Evolutionary conservation across 257 asterid species (phyloP), one percentile per base, ranked within the genome.

Genomic region (Plectranthus barbatus): DNA sequence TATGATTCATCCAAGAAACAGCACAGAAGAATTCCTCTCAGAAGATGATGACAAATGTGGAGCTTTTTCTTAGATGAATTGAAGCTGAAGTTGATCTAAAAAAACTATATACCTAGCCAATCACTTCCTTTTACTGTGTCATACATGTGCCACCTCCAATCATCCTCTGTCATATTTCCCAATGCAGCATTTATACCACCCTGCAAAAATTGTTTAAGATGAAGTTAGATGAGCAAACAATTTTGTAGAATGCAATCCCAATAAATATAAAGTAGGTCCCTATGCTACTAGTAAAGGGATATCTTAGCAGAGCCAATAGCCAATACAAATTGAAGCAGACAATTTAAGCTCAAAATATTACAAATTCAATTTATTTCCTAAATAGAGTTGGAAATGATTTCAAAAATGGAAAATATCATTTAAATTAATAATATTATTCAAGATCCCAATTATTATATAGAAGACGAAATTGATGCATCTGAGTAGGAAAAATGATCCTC

Each of bases 121-220:
- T 92, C 99, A 31, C 95, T 89, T 78, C 99, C 99, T 71, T 92
- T 92, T 33, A 92, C 99, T 14, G 97, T 92, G 68, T 89, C 99
- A 72, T 92, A 92, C 99, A 92, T 89, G 81, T 89, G 97, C 99
- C 99, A 92, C 80, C 99, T 83, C 99, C 99, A 92, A 76, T 92
- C 97, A 76, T 92, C 99, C 80, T 92, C 97, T 1, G 88, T 37
- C 99, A 92, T 92, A 75, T 92, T 92, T 72, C 99, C 97, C 62
- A 92, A 57, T 11, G 99, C 99, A 68, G 99, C 99, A 78, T 92
- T 92, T 72, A 92, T 89, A 20, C 99, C 99, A 37, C 99, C 97
- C 99, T 92, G 74, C 58, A 62, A 73, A 18, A 52, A 45, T 23
- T 40, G 17, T n/a, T 9, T 29, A 71, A 15, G 6, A 47, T 17